phyloP scores from a whole-genome alignment of 192 early-diverging fungal species.

The Podila epicladia region DNA sequence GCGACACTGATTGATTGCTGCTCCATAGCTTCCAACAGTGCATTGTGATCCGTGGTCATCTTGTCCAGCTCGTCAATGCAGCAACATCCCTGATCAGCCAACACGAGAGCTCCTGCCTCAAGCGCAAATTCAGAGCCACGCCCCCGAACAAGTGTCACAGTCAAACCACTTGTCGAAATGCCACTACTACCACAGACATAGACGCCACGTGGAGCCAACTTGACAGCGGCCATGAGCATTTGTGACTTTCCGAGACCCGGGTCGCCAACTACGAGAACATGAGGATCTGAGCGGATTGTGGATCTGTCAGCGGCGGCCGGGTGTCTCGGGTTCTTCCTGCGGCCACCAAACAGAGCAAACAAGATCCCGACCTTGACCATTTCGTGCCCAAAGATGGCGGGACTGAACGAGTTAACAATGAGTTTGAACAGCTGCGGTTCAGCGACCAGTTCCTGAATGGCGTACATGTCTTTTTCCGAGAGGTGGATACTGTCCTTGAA shows the following conservation, averaged over 20 bases:
- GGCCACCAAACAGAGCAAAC: conserved; percentile 76
- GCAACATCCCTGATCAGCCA: conserved; percentile 90
- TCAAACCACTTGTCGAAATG: conserved; percentile 39
- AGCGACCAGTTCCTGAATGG: conserved; percentile 70
- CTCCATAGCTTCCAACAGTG: conserved; percentile 88
- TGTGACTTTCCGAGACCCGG: conserved; percentile 91
- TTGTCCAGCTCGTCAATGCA: conserved; percentile 95
- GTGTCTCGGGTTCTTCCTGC: conserved; percentile 38
- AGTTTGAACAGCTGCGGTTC: conserved; percentile 73
- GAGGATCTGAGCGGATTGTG: conserved; percentile 72
- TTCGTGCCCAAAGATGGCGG: conserved; percentile 85
- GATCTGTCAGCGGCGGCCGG: conserved; percentile 53
- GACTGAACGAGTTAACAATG: conserved; percentile 83
- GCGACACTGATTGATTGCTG: conserved; percentile 89
- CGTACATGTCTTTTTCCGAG: conserved; percentile 75
- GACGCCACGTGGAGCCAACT: conserved; percentile 83
- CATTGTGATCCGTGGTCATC: conserved; percentile 81
- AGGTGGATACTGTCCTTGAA: conserved; percentile 70
- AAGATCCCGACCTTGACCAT: conserved; percentile 87
- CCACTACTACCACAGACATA: conserved; percentile 39
- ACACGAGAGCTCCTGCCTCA: conserved; percentile 77
- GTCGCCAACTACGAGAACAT: conserved; percentile 84
- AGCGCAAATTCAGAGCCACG: conserved; percentile 31
- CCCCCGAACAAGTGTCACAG: conserved; percentile 33
- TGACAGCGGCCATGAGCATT: conserved; percentile 85